Base-by-base conservation (phyloP, 352 stramenopile genomes). In the Globisporangium splendens region DNA sequence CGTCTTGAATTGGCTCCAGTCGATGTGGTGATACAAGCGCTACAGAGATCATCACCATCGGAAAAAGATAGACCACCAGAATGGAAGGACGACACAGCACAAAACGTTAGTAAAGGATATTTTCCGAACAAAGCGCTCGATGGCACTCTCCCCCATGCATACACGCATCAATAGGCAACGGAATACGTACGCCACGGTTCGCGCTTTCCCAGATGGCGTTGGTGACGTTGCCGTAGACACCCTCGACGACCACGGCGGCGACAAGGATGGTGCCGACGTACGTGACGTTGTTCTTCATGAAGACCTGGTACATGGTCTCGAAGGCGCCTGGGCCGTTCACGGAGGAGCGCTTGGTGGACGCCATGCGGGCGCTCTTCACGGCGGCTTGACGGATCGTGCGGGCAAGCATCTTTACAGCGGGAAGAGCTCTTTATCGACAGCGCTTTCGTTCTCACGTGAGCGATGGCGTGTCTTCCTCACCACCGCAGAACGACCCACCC, bases 11-110 rank as follows among this genome's bases (percentile, higher is more conserved):
- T 93, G 74, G 38, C 72, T 79, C 85, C 85, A 95, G 77, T 93
- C 85, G 35, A 95, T 84, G 77, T 95, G 85, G 68, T 95, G 81
- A 70, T 93, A 95, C 75, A 95, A 68, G 52, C 85, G 79, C 83
- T 93, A 51, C 48, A 46, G 11, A 24, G 18, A 31, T 21, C 62
- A 22, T 24, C 46, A n/a, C 8, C 15, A 44, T 50, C 35, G 17
- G 38, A 41, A 39, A 18, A 61, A 55, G 35, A 66, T 5, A 63
- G 55, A 74, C 65, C 69, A 76, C 61, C 73, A 79, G 69, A 80
- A 77, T 55, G 55, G 43, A 43, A 43, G 12, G 14, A 13, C 14
- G 8, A 47, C 21, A 50, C 8, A 11, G 53, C 31, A 39, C 17
- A 54, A 22, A 56, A 54, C 21, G 33, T 20, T 35, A 21, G 21